Percentiles rank a stretch among this genome's conserved stretches.
Evolutionary conservation across 2,329 filamentous ascomycete genomes (phyloP).

Genomic region (Alternaria triticina): DNA sequence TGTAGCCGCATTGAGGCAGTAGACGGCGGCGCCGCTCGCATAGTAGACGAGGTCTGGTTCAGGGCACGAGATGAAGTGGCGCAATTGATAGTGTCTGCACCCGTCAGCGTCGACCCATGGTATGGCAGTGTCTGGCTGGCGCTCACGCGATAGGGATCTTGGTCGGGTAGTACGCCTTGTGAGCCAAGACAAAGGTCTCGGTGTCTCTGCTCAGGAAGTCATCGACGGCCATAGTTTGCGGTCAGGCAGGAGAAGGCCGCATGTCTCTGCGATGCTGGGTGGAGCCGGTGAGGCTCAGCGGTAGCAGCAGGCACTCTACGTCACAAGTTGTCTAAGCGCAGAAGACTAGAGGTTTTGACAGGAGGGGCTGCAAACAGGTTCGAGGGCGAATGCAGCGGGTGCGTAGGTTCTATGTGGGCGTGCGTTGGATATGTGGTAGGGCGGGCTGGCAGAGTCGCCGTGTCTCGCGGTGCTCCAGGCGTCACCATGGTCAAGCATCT

Average conservation of each 20-base stretch:
- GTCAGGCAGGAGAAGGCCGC: slow-evolving; percentile 33
- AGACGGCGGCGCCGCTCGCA: slow-evolving; percentile 71
- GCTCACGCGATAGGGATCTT: slow-evolving; percentile 57
- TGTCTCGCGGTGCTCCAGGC: slow-evolving; percentile 14
- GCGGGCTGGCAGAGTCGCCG: slow-evolving; percentile 3
- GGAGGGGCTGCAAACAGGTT: not conserved
- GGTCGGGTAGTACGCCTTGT: slow-evolving; percentile 56
- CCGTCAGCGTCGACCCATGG: slow-evolving; percentile 17
- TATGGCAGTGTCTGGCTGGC: not conserved
- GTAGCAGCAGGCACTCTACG: slow-evolving; percentile 14
- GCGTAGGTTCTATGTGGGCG: not conserved
- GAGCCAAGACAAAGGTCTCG: slow-evolving; percentile 52
- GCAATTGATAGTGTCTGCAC: slow-evolving; percentile 81
- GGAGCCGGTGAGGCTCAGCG: slow-evolving; percentile 14
- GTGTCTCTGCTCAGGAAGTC: slow-evolving; percentile 54
- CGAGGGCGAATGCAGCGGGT: not conserved
- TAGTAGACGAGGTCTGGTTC: slow-evolving; percentile 83
- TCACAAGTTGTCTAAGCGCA: slow-evolving; percentile 13
- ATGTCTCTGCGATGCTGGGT: slow-evolving; percentile 31
- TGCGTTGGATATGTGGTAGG: not conserved
- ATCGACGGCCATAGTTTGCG: slow-evolving; percentile 48
- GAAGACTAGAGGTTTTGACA: not conserved
- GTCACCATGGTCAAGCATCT: slow-evolving; percentile 14
- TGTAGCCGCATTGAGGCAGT: slow-evolving; percentile 66
- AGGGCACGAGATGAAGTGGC: slow-evolving; percentile 85